Conservation (phyloP, 2,329 filamentous ascomycete genomes). For the Thelonectria olida region DNA sequence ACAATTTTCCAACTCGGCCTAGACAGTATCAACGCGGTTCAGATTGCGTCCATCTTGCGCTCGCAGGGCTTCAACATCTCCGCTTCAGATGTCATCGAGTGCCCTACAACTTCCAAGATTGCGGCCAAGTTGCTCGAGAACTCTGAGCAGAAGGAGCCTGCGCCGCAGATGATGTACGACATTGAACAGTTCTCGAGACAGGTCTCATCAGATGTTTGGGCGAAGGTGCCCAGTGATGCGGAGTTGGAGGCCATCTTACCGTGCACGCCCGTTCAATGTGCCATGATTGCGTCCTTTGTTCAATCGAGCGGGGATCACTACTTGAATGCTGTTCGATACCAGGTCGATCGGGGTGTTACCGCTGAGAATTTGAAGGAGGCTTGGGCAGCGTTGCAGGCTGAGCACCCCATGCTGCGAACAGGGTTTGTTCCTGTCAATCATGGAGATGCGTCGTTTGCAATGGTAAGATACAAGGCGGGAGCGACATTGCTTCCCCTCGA, state of each 20-base stretch:
- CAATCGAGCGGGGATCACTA: slow-evolving; percentile 75
- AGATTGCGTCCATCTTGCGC: slow-evolving; percentile 76
- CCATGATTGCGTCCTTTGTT: slow-evolving; percentile 80
- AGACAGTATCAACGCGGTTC: slow-evolving; percentile 88
- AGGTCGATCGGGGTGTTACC: slow-evolving; percentile 53
- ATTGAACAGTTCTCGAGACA: slow-evolving; percentile 50
- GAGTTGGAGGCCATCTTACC: slow-evolving; percentile 71
- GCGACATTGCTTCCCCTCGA: slow-evolving; percentile 25
- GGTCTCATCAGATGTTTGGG: slow-evolving; percentile 42
- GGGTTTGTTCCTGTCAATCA: slow-evolving; percentile 75
- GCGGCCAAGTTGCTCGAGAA: slow-evolving; percentile 40
- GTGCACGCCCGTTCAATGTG: slow-evolving; percentile 81
- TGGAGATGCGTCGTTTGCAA: slow-evolving; percentile 71
- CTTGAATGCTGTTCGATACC: slow-evolving; percentile 75
- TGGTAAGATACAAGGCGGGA: slow-evolving; percentile 67
- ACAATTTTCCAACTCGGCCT: slow-evolving; percentile 90
- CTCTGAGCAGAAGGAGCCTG: slow-evolving; percentile 3
- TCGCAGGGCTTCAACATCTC: slow-evolving; percentile 66
- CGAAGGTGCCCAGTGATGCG: slow-evolving; percentile 25
- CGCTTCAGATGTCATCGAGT: slow-evolving; percentile 79
- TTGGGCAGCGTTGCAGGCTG: slow-evolving; percentile 64
- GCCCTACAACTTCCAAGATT: slow-evolving; percentile 56
- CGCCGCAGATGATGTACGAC: slow-evolving; percentile 44
- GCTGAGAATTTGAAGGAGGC: slow-evolving; percentile 58
- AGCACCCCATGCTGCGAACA: slow-evolving; percentile 79